Percentiles rank a stretch among this genome's conserved stretches.
These are phyloP conservation scores for Lachancea sp. DNA, from an alignment of 805 yeast genomes.

Conservation along the genomic window DNA sequence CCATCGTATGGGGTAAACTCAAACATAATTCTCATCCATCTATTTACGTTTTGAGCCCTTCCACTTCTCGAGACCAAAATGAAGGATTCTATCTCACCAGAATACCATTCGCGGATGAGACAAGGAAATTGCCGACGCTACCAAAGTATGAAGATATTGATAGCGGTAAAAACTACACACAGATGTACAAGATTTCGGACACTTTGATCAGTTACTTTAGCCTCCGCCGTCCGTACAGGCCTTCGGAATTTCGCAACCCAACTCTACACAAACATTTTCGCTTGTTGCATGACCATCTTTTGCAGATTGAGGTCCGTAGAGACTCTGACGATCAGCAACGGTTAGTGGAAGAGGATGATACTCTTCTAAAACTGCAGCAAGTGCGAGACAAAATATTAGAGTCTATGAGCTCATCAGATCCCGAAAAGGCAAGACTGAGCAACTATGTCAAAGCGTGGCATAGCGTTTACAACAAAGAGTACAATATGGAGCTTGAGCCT, in stretches of 20 bases:
- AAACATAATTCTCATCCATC: slow-evolving; percentile 49
- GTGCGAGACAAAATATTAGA: slow-evolving; percentile 27
- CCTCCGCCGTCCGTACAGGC: slow-evolving; percentile 45
- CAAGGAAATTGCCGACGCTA: slow-evolving; percentile 55
- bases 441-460: slow-evolving; percentile 33
- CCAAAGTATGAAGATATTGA: slow-evolving; percentile 7
- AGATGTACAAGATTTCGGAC: slow-evolving; percentile 21
- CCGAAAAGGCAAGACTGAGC: slow-evolving; percentile 17
- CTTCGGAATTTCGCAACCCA: slow-evolving; percentile 58
- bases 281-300: slow-evolving; percentile 54
- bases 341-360: slow-evolving; percentile 31
- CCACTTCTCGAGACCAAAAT: slow-evolving; percentile 33
- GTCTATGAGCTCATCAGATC: slow-evolving; percentile 23
- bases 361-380: slow-evolving; percentile 26
- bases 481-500: slow-evolving; percentile 8
- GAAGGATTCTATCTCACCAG: slow-evolving; percentile 67
- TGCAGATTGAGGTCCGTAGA: slow-evolving; percentile 40
- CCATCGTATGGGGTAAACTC: slow-evolving; percentile 66
- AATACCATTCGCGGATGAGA: slow-evolving; percentile 70
- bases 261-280: slow-evolving; percentile 60
- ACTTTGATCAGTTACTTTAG: slow-evolving; percentile 37
- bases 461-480: slow-evolving; percentile 20
- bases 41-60: slow-evolving; percentile 55
- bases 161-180: slow-evolving; percentile 18
- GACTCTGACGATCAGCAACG: slow-evolving; percentile 8